Evolutionary conservation across 192 early-diverging fungal species (phyloP).

Genomic region (Backusella mclennaniae): DNA sequence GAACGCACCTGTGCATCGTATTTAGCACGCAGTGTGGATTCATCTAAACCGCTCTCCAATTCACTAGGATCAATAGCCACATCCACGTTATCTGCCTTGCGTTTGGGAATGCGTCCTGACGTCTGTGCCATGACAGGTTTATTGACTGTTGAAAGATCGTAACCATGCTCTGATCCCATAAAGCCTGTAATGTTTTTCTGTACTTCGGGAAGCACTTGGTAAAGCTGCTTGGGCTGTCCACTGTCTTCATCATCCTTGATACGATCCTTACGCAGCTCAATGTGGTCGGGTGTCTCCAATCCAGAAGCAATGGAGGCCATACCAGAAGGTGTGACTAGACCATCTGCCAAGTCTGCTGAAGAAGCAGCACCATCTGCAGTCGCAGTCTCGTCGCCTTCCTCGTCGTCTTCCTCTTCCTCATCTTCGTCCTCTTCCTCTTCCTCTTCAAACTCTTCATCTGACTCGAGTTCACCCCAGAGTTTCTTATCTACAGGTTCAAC

Average conservation of each 20-base stretch:
- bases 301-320: slow-evolving; percentile 70
- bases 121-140: slow-evolving; percentile 46
- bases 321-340: slow-evolving; percentile 85
- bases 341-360: slow-evolving; percentile 50
- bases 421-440: slow-evolving; percentile 28
- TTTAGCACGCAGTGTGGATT: slow-evolving; percentile 68
- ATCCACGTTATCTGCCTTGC: slow-evolving; percentile 71
- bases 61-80: slow-evolving; percentile 90
- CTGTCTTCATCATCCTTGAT: slow-evolving; percentile 37
- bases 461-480: slow-evolving; percentile 91
- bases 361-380: slow-evolving; percentile 55
- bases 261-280: slow-evolving; percentile 87
- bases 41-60: slow-evolving; percentile 71
- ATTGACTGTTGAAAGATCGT: slow-evolving; percentile 65
- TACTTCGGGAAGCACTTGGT: slow-evolving; percentile 85
- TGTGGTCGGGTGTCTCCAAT: slow-evolving; percentile 78
- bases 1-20: slow-evolving; percentile 74
- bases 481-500: slow-evolving; percentile 69
- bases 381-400: slow-evolving; percentile 67
- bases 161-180: slow-evolving; percentile 94
- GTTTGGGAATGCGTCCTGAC: slow-evolving; percentile 42
- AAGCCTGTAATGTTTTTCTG: slow-evolving; percentile 71
- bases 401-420: slow-evolving; percentile 69
- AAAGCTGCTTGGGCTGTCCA: slow-evolving; percentile 58
- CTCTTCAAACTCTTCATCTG: slow-evolving; percentile 53